Percentiles rank a stretch among this genome's conserved stretches.
Conservation (phyloP, 140 eudicot genomes). For the Senecio squalidus region DNA sequence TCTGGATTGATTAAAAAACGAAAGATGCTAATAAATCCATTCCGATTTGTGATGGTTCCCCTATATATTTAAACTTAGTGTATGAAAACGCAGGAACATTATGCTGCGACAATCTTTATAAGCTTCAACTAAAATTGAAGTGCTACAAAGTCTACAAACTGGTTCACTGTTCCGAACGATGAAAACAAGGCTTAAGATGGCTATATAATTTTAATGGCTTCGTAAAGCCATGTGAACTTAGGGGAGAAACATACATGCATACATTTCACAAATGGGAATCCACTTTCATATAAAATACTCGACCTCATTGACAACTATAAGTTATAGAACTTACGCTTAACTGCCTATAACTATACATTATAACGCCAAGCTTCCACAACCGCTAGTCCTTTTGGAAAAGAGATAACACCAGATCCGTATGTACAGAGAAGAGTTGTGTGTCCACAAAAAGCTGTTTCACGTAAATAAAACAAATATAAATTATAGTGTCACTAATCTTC, state of each 20-base stretch:
- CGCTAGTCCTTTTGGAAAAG: slow-evolving; percentile 88
- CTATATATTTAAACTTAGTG: too few species aligned
- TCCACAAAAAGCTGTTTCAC: slow-evolving; percentile 76
- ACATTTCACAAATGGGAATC: slow-evolving; percentile 16
- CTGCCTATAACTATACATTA: slow-evolving; percentile 30
- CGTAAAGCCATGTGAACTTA: slow-evolving; percentile 9
- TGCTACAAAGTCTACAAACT: neutral
- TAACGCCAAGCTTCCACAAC: slow-evolving; percentile 19
- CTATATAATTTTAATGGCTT: slow-evolving; percentile 14
- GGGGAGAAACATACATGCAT: neutral
- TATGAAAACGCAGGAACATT: neutral
- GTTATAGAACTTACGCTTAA: slow-evolving; percentile 37
- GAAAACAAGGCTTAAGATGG: slow-evolving; percentile 10
- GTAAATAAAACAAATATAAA: neutral
- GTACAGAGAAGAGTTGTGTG: slow-evolving; percentile 97
- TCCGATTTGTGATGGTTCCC: too few species aligned
- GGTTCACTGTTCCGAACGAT: slow-evolving; percentile 4
- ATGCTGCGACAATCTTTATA: neutral
- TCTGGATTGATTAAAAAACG: too few species aligned
- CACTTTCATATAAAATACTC: slow-evolving; percentile 11
- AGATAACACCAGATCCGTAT: slow-evolving; percentile 90
- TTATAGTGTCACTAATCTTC: too few species aligned
- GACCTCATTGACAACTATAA: slow-evolving; percentile 22
- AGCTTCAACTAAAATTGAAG: neutral
- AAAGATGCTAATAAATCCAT: too few species aligned